phyloP scores from a whole-genome alignment of 2,329 filamentous ascomycete genomes.

The Fusarium armeniacum region DNA sequence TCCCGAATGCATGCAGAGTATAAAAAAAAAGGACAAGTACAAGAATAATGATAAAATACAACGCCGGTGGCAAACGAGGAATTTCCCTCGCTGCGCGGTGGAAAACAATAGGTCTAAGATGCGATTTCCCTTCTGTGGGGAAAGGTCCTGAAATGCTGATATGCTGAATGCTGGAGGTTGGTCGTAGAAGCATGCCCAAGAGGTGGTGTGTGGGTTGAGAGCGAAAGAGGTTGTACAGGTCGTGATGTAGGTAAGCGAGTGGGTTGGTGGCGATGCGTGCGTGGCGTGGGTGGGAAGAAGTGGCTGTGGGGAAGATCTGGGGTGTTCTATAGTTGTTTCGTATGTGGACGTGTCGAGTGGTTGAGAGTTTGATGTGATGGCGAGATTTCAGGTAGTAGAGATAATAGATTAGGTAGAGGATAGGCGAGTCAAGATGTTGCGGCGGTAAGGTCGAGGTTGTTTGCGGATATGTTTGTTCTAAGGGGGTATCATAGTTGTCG shows the following conservation, averaged over 20 bases:
- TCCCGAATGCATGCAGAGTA: slow-evolving; percentile 41
- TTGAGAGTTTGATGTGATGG: slow-evolving; percentile 32
- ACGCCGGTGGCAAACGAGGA: slow-evolving; percentile 35
- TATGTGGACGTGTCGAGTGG: slow-evolving; percentile 30
- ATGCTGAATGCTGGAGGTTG: slow-evolving; percentile 18
- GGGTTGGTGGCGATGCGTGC: slow-evolving; percentile 15
- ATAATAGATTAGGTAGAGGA: slow-evolving; percentile 1
- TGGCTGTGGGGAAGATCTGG: slow-evolving; percentile 4
- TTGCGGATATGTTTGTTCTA: slow-evolving; percentile 19
- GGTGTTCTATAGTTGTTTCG: slow-evolving; percentile 46
- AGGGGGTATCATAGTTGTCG: slow-evolving; percentile 44
- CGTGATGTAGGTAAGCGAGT: neutral
- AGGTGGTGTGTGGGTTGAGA: slow-evolving; percentile 1
- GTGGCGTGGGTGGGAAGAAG: slow-evolving; percentile 6
- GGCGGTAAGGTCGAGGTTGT: slow-evolving; percentile 21
- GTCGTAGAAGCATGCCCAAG: slow-evolving; percentile 3
- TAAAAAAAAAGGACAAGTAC: slow-evolving; percentile 19
- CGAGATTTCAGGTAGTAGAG: neutral
- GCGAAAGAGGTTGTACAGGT: slow-evolving; percentile 36
- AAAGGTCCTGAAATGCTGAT: slow-evolving; percentile 12
- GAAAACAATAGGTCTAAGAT: slow-evolving; percentile 41
- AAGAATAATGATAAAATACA: slow-evolving; percentile 25
- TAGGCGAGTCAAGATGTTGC: slow-evolving; percentile 22
- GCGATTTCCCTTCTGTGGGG: slow-evolving; percentile 27
- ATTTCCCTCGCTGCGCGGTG: slow-evolving; percentile 13